A percentile compares a stretch with the other conserved stretches of the same genome.
phyloP scores from a whole-genome alignment of 768 basidiomycete genomes.

The Mrakia gelida region DNA sequence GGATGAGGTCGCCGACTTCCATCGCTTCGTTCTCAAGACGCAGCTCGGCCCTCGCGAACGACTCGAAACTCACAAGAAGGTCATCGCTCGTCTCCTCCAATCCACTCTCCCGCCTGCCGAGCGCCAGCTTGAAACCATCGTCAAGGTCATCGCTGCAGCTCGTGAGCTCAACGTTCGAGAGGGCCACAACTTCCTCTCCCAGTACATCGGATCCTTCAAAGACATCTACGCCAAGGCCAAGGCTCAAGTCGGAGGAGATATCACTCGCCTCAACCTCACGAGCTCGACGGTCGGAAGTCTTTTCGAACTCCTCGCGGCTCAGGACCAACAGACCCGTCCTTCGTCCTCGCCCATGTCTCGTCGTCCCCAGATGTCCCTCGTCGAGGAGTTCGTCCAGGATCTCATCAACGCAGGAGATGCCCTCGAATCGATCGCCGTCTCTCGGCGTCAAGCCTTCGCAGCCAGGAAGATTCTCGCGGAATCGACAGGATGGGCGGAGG shows the following conservation, averaged over 20 bases:
- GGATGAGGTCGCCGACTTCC: neutral
- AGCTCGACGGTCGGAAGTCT: neutral
- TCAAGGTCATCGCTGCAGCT: neutral
- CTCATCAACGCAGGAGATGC: slow-evolving; percentile 2
- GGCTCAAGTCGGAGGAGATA: neutral
- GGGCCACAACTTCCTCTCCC: neutral
- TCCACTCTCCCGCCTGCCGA: neutral
- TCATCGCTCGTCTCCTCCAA: neutral
- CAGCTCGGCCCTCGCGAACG: neutral
- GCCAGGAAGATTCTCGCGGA: neutral
- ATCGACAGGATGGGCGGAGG: neutral
- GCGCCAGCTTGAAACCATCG: neutral
- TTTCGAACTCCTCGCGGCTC: neutral
- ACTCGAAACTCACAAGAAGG: neutral
- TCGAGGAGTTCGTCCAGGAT: slow-evolving; percentile 8
- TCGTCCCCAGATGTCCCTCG: neutral
- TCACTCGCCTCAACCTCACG: neutral
- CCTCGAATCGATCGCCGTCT: neutral
- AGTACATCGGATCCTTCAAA: neutral
- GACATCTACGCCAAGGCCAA: neutral
- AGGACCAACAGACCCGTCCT: neutral
- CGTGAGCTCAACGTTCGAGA: neutral
- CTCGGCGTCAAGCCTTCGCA: neutral
- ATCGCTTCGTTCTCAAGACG: neutral
- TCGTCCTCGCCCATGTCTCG: neutral